These are phyloP conservation scores for Fusarium sp. DNA, from an alignment of 2,329 filamentous ascomycete species.

Conservation along the genomic window DNA sequence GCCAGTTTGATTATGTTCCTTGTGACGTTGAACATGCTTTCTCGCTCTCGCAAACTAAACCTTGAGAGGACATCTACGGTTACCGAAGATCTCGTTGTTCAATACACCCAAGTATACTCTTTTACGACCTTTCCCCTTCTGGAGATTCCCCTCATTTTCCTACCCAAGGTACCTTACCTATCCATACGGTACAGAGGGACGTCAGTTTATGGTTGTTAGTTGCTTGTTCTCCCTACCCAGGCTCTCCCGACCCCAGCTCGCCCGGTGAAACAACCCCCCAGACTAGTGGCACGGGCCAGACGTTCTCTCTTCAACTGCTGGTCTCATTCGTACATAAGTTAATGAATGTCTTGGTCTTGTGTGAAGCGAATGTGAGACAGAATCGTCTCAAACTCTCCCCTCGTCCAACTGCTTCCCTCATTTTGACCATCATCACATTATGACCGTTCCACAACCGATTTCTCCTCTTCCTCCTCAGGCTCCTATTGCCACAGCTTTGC, in stretches of 20 bases:
- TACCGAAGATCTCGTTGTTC: conserved; percentile 16
- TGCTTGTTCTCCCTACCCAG: not conserved
- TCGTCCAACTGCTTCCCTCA: conserved; percentile 13
- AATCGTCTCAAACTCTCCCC: conserved; percentile 13
- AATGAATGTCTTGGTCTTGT: conserved; percentile 30
- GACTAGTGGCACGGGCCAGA: conserved; percentile 29
- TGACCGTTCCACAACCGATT: conserved; percentile 31
- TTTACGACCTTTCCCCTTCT: conserved; percentile 23
- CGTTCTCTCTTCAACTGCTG: not conserved
- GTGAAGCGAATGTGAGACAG: conserved; percentile 31
- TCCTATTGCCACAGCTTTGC: conserved; percentile 39
- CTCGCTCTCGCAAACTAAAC: conserved; percentile 26
- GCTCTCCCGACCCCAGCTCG: not conserved
- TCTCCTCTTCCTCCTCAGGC: conserved; percentile 2
- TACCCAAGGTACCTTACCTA: not conserved
- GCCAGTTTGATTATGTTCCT: conserved; percentile 1
- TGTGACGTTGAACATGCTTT: not conserved
- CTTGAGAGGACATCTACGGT: not conserved
- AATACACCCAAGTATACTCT: not conserved
- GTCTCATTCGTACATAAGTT: conserved; percentile 5
- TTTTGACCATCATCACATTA: conserved; percentile 15
- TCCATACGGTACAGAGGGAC: not conserved
- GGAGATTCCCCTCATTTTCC: conserved; percentile 30
- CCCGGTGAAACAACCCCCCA: too few relatives aligned
- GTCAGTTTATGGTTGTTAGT: not conserved